Percentiles rank a stretch among this genome's conserved stretches.
These are phyloP conservation scores for Podospora tetraspora DNA, from an alignment of 495 filamentous ascomycete species.

Conservation along the genomic window DNA sequence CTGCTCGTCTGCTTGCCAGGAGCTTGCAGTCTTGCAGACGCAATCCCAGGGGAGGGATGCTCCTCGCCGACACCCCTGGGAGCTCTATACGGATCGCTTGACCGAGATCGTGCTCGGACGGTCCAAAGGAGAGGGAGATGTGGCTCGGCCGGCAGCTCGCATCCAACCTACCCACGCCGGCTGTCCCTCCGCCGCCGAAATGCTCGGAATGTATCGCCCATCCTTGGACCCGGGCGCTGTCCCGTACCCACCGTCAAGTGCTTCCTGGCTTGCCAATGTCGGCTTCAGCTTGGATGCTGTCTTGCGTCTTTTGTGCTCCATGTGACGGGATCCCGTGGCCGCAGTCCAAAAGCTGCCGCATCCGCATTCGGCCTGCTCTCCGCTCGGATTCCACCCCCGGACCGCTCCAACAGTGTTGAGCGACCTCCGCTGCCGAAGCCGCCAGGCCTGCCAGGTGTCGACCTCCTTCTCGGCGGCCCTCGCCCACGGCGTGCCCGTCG, in stretches of 20 bases:
- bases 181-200: background rate
- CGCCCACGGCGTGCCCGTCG: background rate
- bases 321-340: conserved; percentile 12
- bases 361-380: conserved; percentile 21
- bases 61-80: background rate
- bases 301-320: conserved; percentile 4
- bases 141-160: background rate
- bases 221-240: background rate
- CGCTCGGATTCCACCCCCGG: conserved; percentile 22
- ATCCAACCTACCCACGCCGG: background rate
- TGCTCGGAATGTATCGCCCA: background rate
- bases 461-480: background rate
- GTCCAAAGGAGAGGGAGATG: background rate
- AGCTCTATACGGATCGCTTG: conserved; percentile 12
- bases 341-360: conserved; percentile 10
- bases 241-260: background rate
- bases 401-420: conserved; percentile 15
- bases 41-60: background rate
- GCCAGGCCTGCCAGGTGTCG: background rate
- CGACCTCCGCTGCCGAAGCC: conserved; percentile 18
- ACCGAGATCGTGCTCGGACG: conserved; percentile 9
- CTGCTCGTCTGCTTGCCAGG: background rate
- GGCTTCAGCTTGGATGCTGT: background rate
- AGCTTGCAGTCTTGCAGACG: background rate
- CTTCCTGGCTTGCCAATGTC: background rate